Conservation (phyloP, 768 basidiomycete genomes). For the Serendipita sp. region DNA sequence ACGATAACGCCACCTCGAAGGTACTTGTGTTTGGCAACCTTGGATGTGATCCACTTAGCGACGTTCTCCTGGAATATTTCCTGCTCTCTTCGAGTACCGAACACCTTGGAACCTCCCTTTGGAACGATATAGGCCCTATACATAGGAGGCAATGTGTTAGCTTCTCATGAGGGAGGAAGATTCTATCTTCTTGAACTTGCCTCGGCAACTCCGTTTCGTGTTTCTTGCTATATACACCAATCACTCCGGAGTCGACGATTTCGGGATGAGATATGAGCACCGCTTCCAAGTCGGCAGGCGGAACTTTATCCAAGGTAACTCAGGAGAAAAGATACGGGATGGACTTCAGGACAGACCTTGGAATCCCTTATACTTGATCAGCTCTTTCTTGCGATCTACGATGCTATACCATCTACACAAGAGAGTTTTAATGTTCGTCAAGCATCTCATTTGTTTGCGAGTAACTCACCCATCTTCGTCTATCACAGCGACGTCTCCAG, state of each 20-base stretch:
- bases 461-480: constrained; percentile 42
- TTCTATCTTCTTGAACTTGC: constrained; percentile 20
- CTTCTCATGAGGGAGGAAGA: not conserved
- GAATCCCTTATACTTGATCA: constrained; percentile 45
- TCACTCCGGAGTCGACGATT: constrained; percentile 66
- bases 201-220: constrained; percentile 74
- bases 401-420: constrained; percentile 34
- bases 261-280: constrained; percentile 59
- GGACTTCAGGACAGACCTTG: constrained; percentile 34
- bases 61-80: constrained; percentile 34
- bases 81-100: constrained; percentile 20
- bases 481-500: constrained; percentile 60
- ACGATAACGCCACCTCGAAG: constrained; percentile 45
- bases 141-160: not conserved
- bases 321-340: not conserved
- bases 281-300: constrained; percentile 74
- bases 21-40: constrained; percentile 60
- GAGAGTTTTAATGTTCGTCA: not conserved
- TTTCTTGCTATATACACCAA: constrained; percentile 48
- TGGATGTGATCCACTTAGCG: constrained; percentile 46
- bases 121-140: constrained; percentile 24
- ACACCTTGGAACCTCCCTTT: constrained; percentile 10
- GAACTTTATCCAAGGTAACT: constrained; percentile 30
- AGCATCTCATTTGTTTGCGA: not conserved
- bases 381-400: constrained; percentile 42